phyloP scores from a whole-genome alignment of 2,329 filamentous ascomycete species.

The Pseudovirgaria hyperparasitica region DNA sequence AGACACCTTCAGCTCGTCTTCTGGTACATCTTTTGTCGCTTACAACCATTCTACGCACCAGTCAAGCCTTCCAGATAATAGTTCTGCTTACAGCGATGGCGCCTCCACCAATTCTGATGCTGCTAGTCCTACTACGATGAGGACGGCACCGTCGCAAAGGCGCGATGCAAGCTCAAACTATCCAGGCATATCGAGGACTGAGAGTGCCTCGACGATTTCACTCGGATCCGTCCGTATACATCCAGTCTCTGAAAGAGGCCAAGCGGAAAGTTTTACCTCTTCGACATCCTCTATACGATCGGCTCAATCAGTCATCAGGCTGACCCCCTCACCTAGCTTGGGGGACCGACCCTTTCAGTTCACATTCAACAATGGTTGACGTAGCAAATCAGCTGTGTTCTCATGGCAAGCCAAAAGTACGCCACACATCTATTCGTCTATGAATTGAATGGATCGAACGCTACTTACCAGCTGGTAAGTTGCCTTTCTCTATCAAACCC shows the following conservation, averaged over 20 bases:
- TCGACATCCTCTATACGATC: conserved; percentile 18
- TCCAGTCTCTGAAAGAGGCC: conserved; percentile 13
- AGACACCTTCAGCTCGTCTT: conserved; percentile 11
- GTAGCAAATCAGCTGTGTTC: too few relatives aligned
- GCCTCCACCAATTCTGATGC: conserved; percentile 1
- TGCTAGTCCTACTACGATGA: conserved; percentile 16
- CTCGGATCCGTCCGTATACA: conserved; percentile 12
- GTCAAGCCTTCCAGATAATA: conserved; percentile 2
- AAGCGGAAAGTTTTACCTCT: conserved; percentile 18
- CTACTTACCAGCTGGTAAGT: conserved; percentile 80
- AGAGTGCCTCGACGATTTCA: conserved; percentile 15
- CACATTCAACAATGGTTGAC: too few relatives aligned
- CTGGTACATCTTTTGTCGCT: conserved; percentile 15
- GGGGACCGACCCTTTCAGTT: too few relatives aligned
- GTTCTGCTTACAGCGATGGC: conserved; percentile 10
- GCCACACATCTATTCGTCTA: too few relatives aligned
- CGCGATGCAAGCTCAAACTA: conserved; percentile 11
- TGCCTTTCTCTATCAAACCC: conserved; percentile 79
- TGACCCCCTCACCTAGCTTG: conserved; percentile 9
- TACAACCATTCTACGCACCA: conserved; percentile 13
- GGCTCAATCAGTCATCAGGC: conserved; percentile 12
- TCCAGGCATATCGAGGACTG: conserved; percentile 8
- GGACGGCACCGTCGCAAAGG: conserved; percentile 16
- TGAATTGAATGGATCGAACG: too few relatives aligned
- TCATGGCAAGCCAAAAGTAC: too few relatives aligned